Conservation (phyloP, 148 eudicot species). For the Chenopodium berlandieri region DNA sequence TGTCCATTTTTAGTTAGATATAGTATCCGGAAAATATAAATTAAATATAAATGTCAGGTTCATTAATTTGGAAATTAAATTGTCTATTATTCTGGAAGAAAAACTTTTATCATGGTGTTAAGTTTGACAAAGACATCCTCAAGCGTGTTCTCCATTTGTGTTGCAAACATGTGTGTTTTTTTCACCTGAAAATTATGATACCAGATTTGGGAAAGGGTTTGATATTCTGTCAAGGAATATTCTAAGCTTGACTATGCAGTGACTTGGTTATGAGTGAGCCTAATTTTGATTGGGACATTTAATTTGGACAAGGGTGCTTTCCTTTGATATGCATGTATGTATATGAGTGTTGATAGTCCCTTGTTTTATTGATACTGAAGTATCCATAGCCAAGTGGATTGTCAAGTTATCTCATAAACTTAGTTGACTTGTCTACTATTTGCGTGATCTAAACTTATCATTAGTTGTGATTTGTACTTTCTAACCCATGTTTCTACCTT, state of each 20-base stretch:
- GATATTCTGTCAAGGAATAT: neutral
- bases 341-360: neutral
- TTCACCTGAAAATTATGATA: neutral
- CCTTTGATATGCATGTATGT: neutral
- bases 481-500: neutral
- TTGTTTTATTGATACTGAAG: neutral
- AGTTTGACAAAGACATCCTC: neutral
- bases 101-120: neutral
- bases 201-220: neutral
- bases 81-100: neutral
- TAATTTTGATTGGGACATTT: neutral
- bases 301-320: neutral
- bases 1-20: neutral
- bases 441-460: neutral
- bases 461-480: neutral
- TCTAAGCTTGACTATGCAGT: neutral
- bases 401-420: neutral
- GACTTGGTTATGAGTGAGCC: neutral
- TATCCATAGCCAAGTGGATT: neutral
- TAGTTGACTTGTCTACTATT: neutral
- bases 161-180: neutral
- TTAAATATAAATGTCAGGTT: too few relatives aligned
- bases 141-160: neutral
- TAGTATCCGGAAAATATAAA: too few relatives aligned
- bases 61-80: too few relatives aligned